These are phyloP conservation scores for Clonostachys rosea DNA, from an alignment of 2,329 filamentous ascomycete genomes.

Conservation along the genomic window DNA sequence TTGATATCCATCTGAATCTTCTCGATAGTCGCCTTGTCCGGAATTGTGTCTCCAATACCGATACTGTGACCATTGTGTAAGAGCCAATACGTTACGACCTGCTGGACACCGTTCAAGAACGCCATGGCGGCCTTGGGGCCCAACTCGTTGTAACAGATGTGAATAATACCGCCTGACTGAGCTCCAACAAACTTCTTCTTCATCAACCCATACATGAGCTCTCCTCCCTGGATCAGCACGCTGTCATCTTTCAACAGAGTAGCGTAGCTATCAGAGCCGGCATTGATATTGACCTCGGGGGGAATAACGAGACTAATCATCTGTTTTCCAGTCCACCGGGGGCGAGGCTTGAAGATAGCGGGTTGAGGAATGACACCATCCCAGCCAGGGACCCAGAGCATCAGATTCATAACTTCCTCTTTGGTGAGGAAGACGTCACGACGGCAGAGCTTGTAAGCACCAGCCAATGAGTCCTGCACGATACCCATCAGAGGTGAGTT, in stretches of 20 bases:
- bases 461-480: constrained; percentile 94
- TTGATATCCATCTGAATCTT: constrained; percentile 81
- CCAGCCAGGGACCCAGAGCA: constrained; percentile 98
- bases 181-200: constrained; percentile 95
- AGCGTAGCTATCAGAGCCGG: constrained; percentile 57
- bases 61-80: constrained; percentile 96
- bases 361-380: constrained; percentile 90
- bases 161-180: constrained; percentile 83
- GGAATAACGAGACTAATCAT: constrained; percentile 92
- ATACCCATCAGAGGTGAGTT: constrained; percentile 99
- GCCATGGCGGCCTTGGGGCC: constrained; percentile 81
- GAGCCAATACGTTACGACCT: constrained; percentile 96
- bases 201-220: constrained; percentile 85
- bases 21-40: constrained; percentile 77
- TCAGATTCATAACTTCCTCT: constrained; percentile 91
- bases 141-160: constrained; percentile 94
- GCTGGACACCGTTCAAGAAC: constrained; percentile 94
- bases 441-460: constrained; percentile 94
- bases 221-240: constrained; percentile 77
- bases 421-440: constrained; percentile 88
- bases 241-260: constrained; percentile 70
- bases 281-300: constrained; percentile 74
- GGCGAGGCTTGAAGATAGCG: constrained; percentile 87
- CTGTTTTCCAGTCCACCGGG: constrained; percentile 97
- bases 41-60: constrained; percentile 96